A percentile compares a stretch with the other conserved stretches of the same genome.
Evolutionary conservation across 257 asterid genomes (phyloP).

Genomic region (Orobanche coerulescens): DNA sequence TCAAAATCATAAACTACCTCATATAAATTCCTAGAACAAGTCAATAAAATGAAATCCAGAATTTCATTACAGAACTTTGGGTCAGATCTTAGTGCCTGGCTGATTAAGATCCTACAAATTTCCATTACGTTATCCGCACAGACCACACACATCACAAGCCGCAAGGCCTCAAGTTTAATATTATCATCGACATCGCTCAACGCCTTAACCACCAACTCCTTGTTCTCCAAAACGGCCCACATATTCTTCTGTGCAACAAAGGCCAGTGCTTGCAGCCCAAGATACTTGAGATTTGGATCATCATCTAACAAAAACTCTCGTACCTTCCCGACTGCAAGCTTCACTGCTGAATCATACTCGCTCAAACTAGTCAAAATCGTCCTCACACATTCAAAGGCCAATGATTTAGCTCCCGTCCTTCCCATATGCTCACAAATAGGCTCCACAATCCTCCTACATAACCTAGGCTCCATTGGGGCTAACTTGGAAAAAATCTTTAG

Average conservation of each 20-base stretch:
- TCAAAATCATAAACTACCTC: constrained; percentile 78
- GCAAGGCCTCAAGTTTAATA: constrained; percentile 74
- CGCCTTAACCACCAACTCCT: constrained; percentile 84
- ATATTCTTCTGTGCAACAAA: constrained; percentile 45
- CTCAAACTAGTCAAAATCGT: constrained; percentile 68
- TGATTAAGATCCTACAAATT: constrained; percentile 72
- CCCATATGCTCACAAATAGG: constrained; percentile 81
- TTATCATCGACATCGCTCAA: constrained; percentile 74
- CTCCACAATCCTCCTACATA: constrained; percentile 67
- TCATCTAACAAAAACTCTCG: constrained; percentile 73
- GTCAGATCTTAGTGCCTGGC: constrained; percentile 74
- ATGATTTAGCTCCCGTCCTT: constrained; percentile 69
- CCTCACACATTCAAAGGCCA: constrained; percentile 81
- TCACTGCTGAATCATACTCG: constrained; percentile 63
- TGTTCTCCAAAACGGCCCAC: constrained; percentile 82
- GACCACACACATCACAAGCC: constrained; percentile 83
- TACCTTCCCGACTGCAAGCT: constrained; percentile 68
- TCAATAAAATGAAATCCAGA: constrained; percentile 51
- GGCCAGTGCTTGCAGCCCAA: constrained; percentile 75
- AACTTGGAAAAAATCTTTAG: constrained; percentile 73
- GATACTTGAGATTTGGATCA: constrained; percentile 84
- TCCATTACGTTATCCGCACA: constrained; percentile 80
- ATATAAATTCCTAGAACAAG: constrained; percentile 72
- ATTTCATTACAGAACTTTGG: constrained; percentile 91
- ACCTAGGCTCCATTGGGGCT: constrained; percentile 81